A percentile compares a stretch with the other conserved stretches of the same genome.
Conservation (phyloP, 2,329 filamentous ascomycete genomes). For the Colletotrichum spaethianum region DNA sequence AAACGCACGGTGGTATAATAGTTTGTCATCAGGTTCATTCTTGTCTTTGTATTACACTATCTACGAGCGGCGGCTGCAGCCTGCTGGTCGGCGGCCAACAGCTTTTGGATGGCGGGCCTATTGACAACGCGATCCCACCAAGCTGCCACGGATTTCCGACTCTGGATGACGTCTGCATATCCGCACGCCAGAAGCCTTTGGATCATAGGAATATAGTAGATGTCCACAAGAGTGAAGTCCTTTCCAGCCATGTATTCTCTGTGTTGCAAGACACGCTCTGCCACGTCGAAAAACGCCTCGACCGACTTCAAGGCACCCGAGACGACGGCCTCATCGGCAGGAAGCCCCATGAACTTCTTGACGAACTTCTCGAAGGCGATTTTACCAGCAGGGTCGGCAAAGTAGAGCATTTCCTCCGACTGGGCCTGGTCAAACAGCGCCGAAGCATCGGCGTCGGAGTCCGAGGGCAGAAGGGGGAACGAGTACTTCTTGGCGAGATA, state of each 20-base stretch:
- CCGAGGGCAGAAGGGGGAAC: slow-evolving; percentile 58
- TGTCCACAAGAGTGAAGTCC: slow-evolving; percentile 59
- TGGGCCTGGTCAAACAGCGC: slow-evolving; percentile 62
- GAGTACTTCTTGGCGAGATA: slow-evolving; percentile 61
- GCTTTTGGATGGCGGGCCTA: slow-evolving; percentile 53
- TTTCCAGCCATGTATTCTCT: slow-evolving; percentile 61
- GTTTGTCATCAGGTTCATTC: not conserved
- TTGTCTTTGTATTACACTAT: slow-evolving; percentile 39
- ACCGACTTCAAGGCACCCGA: slow-evolving; percentile 53
- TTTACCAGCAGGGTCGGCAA: slow-evolving; percentile 58
- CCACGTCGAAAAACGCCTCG: slow-evolving; percentile 59
- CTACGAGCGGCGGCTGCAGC: slow-evolving; percentile 46
- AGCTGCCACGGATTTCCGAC: slow-evolving; percentile 54
- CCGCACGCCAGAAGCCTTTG: slow-evolving; percentile 58
- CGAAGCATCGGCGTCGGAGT: slow-evolving; percentile 55
- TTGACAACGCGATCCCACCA: slow-evolving; percentile 58
- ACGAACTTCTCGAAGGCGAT: slow-evolving; percentile 62
- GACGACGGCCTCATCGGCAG: slow-evolving; percentile 57
- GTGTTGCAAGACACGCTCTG: slow-evolving; percentile 55
- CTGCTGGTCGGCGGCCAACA: slow-evolving; percentile 54
- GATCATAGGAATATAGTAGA: slow-evolving; percentile 63
- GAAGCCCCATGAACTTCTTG: slow-evolving; percentile 59
- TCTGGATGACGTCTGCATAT: slow-evolving; percentile 53
- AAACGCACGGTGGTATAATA: not conserved
- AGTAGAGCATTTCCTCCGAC: slow-evolving; percentile 58